Conservation (phyloP, 2,329 filamentous ascomycete genomes). For the Aspergillus spinulosporus region DNA sequence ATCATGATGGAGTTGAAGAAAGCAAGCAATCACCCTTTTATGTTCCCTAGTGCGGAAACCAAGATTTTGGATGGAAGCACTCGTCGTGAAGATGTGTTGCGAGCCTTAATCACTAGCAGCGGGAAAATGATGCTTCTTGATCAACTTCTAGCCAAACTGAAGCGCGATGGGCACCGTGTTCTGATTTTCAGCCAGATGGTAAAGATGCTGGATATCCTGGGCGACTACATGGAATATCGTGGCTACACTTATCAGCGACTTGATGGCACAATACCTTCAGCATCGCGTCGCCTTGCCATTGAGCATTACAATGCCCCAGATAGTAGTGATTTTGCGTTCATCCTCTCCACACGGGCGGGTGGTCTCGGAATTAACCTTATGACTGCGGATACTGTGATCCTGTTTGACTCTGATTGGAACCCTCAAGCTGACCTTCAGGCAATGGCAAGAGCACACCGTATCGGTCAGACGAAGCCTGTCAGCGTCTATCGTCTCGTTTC, state of each 20-base stretch:
- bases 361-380: conserved; percentile 98
- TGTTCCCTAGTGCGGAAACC: conserved; percentile 93
- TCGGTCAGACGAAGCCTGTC: conserved; percentile 93
- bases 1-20: conserved; percentile 99
- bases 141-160: conserved; percentile 89
- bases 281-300: conserved; percentile 85
- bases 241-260: conserved; percentile 95
- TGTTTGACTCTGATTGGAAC: conserved; percentile 97
- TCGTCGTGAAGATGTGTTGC: conserved; percentile 84
- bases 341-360: conserved; percentile 91
- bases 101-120: conserved; percentile 91
- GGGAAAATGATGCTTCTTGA: conserved; percentile 99
- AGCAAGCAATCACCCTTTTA: conserved; percentile 96
- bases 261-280: conserved; percentile 90
- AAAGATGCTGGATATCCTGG: conserved; percentile 93
- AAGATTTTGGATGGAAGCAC: conserved; percentile 78
- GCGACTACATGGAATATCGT: conserved; percentile 87
- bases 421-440: conserved; percentile 96
- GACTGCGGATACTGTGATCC: conserved; percentile 96
- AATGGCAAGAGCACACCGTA: conserved; percentile 97
- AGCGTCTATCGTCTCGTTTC: conserved; percentile 96
- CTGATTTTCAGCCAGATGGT: conserved; percentile 99
- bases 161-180: conserved; percentile 89
- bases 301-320: conserved; percentile 98
- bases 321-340: conserved; percentile 93